Evolutionary conservation across 2,329 filamentous ascomycete genomes (phyloP).

Genomic region (Tolypocladium guangdongense): DNA sequence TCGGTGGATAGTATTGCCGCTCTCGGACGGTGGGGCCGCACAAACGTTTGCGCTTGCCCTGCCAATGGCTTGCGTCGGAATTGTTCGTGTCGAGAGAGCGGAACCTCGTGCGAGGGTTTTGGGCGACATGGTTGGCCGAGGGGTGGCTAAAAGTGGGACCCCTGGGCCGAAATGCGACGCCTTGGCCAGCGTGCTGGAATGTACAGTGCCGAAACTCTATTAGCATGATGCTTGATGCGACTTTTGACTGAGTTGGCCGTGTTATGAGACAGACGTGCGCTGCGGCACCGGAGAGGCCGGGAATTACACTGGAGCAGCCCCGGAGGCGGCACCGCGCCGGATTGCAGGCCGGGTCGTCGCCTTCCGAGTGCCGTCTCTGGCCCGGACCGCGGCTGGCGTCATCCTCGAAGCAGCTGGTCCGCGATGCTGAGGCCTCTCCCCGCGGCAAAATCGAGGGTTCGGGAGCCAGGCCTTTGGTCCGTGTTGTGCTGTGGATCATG

Average conservation of each 20-base stretch:
- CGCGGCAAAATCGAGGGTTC: too few species aligned
- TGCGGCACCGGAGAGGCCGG: neutral
- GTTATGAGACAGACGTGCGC: too few species aligned
- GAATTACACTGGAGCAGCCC: neutral
- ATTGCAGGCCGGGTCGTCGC: neutral
- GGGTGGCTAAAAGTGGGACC: neutral
- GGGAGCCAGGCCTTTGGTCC: too few species aligned
- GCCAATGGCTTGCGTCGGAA: slow-evolving; percentile 1
- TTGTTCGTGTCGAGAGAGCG: neutral
- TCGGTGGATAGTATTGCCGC: slow-evolving; percentile 19
- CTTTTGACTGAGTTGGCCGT: neutral
- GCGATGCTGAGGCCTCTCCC: neutral
- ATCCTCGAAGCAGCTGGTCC: neutral
- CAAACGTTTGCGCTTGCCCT: slow-evolving; percentile 1
- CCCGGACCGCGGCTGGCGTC: neutral
- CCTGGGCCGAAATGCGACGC: neutral
- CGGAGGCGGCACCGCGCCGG: neutral
- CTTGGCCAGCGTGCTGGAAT: neutral
- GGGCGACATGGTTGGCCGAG: neutral
- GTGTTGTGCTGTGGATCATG: too few species aligned
- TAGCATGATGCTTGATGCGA: neutral
- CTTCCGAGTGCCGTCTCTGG: neutral
- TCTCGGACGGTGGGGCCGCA: slow-evolving; percentile 14
- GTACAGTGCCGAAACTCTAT: neutral
- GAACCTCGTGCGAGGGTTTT: neutral